Evolutionary conservation across 257 asterid genomes (phyloP).

Genomic region (Salvia miltiorrhiza): DNA sequence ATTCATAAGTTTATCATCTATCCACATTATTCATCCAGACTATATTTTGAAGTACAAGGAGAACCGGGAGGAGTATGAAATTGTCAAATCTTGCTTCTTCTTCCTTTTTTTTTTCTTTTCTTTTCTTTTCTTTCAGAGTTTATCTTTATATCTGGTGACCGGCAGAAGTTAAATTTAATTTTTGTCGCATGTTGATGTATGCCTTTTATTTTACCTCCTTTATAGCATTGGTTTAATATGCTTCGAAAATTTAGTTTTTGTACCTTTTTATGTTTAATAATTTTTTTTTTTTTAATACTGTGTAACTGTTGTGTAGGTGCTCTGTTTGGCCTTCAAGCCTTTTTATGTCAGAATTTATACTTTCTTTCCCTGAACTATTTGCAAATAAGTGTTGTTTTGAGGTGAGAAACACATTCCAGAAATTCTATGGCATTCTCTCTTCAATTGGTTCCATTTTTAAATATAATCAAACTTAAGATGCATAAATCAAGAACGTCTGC

Average conservation of each 20-base stretch:
- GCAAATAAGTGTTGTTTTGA: constrained; percentile 75
- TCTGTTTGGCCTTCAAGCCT: constrained; percentile 96
- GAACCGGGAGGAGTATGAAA: background rate
- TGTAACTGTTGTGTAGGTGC: constrained; percentile 54
- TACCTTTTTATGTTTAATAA: background rate
- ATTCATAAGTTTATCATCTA: background rate
- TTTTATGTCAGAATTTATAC: constrained; percentile 88
- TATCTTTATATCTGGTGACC: background rate
- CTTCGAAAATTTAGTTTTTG: background rate
- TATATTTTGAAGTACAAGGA: background rate
- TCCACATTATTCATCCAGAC: background rate
- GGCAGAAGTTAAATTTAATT: background rate
- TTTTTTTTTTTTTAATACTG: background rate
- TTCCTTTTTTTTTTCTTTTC: too few relatives aligned
- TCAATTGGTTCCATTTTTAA: too few relatives aligned
- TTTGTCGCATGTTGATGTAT: background rate
- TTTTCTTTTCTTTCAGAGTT: background rate
- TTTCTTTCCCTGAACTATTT: constrained; percentile 81
- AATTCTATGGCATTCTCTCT: too few relatives aligned
- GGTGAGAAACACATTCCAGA: constrained; percentile 47
- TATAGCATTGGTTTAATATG: background rate
- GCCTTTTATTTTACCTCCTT: background rate
- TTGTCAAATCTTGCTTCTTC: background rate
- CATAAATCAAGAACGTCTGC: too few relatives aligned
- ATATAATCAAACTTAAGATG: too few relatives aligned